These are phyloP conservation scores for Mycena sp. DNA, from an alignment of 1,284 basidiomycete genomes.

Conservation along the genomic window DNA sequence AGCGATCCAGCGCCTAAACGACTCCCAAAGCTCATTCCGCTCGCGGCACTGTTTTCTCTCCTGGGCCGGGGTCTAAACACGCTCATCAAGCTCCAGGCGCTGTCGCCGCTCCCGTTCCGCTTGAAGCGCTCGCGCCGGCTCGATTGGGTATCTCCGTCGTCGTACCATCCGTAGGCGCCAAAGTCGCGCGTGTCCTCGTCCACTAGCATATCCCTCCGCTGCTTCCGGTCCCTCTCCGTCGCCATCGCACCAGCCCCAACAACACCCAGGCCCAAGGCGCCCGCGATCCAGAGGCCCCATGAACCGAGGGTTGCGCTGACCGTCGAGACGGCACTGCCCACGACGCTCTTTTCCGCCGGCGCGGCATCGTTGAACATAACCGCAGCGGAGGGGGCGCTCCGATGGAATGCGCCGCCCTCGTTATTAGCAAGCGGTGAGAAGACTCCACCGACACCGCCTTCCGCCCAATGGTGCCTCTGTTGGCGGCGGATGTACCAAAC, in stretches of 20 bases:
- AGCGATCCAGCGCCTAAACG: conserved; percentile 34
- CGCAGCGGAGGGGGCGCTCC: conserved; percentile 33
- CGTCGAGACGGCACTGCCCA: conserved; percentile 28
- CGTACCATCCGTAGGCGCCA: conserved; percentile 36
- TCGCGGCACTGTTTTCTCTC: conserved; percentile 26
- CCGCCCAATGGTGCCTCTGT: conserved; percentile 40
- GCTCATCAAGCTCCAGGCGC: conserved; percentile 64
- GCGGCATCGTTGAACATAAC: conserved; percentile 16
- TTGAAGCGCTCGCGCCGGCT: conserved; percentile 36
- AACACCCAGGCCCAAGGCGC: conserved; percentile 32
- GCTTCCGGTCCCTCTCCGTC: conserved; percentile 33
- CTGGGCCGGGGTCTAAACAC: conserved; percentile 50
- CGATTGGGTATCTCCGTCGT: conserved; percentile 30
- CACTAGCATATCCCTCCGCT: conserved; percentile 75
- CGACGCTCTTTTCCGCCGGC: conserved; percentile 13
- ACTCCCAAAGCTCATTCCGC: conserved; percentile 42
- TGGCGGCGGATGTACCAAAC: conserved; percentile 54
- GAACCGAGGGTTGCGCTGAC: conserved; percentile 26
- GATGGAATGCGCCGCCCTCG: conserved; percentile 48
- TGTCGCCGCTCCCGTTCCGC: conserved; percentile 50
- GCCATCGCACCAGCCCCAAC: conserved; percentile 29
- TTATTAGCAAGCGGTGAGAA: conserved; percentile 55
- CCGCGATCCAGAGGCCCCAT: conserved; percentile 28
- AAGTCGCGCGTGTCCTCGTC: conserved; percentile 76
- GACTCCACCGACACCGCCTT: conserved; percentile 46